These are phyloP conservation scores for Parietaria judaica DNA, from an alignment of 306 rosid species.

Conservation along the genomic window DNA sequence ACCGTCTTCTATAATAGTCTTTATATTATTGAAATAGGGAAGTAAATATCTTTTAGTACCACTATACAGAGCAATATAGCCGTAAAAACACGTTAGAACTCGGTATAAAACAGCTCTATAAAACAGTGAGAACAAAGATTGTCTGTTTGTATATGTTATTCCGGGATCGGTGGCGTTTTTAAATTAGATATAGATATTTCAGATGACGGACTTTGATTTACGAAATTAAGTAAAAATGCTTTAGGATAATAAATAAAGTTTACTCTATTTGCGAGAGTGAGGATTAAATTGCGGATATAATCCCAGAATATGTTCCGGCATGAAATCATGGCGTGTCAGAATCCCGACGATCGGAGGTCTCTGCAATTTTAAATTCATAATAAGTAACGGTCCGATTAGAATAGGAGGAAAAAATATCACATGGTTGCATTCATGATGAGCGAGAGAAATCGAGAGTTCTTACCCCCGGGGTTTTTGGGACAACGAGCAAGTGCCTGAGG, in stretches of 20 bases:
- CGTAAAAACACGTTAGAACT: too few species aligned
- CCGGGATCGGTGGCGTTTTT: too few species aligned
- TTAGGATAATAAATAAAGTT: neutral
- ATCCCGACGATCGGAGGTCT: constrained; percentile 84
- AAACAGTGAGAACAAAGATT: too few species aligned
- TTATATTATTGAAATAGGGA: too few species aligned
- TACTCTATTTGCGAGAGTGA: constrained; percentile 27
- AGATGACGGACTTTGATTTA: too few species aligned
- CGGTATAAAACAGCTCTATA: too few species aligned
- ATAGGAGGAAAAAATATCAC: neutral
- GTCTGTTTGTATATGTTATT: too few species aligned
- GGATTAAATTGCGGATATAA: constrained; percentile 42
- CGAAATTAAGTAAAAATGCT: neutral
- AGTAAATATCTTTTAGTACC: too few species aligned
- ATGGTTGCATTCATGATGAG: neutral
- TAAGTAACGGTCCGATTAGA: neutral
- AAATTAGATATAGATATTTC: too few species aligned
- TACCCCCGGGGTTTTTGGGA: constrained; percentile 63
- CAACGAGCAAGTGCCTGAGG: constrained; percentile 67
- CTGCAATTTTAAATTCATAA: constrained; percentile 29
- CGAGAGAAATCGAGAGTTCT: constrained; percentile 11
- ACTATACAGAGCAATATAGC: too few species aligned
- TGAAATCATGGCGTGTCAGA: constrained; percentile 80
- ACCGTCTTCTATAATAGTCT: too few species aligned
- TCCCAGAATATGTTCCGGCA: constrained; percentile 79